Evolutionary conservation across 305 asterid species (phyloP).

Genomic region (Coffea humblotiana): DNA sequence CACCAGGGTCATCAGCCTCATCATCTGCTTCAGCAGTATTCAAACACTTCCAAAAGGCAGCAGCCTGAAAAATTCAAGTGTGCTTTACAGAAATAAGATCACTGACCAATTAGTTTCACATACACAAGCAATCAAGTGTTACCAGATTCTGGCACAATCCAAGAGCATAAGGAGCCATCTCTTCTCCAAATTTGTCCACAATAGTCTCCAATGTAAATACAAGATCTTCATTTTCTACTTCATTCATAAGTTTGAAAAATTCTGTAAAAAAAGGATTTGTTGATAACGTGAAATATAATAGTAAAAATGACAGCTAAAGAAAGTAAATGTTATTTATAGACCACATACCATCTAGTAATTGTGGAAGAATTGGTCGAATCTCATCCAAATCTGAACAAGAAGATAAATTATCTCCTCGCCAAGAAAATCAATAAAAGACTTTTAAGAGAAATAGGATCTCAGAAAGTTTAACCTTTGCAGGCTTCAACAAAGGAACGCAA

Average conservation of each 20-base stretch:
- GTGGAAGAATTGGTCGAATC: constrained; percentile 93
- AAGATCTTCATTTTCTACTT: constrained; percentile 99
- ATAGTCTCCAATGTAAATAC: constrained; percentile 98
- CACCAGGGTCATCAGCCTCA: constrained; percentile 99
- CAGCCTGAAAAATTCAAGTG: constrained; percentile 55
- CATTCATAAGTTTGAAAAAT: constrained; percentile 95
- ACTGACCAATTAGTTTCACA: constrained; percentile 14
- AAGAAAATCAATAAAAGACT: constrained; percentile 8
- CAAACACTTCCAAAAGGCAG: constrained; percentile 98
- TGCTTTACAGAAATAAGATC: neutral
- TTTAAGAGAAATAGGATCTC: constrained; percentile 7
- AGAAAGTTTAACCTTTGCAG: constrained; percentile 60
- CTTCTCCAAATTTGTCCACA: constrained; percentile 99
- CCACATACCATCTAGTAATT: constrained; percentile 80
- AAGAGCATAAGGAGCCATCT: constrained; percentile 99
- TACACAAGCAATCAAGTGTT: constrained; percentile 22
- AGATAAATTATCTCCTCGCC: constrained; percentile 5
- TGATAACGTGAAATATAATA: neutral
- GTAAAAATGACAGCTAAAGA: constrained; percentile 3
- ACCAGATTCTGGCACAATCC: constrained; percentile 99
- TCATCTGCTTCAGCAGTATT: constrained; percentile 89
- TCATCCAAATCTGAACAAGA: constrained; percentile 67
- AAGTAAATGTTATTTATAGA: constrained; percentile 3
- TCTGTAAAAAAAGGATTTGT: constrained; percentile 46
- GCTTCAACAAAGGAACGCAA: constrained; percentile 96